Percentiles rank a stretch among this genome's conserved stretches.
Conservation (phyloP, 129 eudicot genomes). For the Tagetes patula region DNA sequence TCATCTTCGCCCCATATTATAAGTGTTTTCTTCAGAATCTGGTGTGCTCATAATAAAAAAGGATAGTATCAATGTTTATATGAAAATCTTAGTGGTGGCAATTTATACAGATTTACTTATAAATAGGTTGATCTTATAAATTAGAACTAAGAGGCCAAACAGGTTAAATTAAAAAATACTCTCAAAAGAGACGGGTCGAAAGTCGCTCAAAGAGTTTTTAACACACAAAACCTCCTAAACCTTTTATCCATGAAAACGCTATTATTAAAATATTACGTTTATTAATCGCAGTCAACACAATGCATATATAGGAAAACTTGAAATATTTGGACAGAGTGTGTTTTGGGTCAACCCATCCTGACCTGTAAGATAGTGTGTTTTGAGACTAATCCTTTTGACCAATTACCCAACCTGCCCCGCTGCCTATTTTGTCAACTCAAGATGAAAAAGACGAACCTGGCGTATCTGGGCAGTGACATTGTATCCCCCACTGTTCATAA, state of each 20-base stretch:
- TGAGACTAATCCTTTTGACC: background rate
- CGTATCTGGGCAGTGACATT: constrained; percentile 57
- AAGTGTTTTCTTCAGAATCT: constrained; percentile 76
- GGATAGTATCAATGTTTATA: background rate
- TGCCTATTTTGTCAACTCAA: no score
- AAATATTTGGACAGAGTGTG: background rate
- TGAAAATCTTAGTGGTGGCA: background rate
- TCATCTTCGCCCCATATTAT: constrained; percentile 93
- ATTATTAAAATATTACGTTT: background rate
- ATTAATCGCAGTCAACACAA: background rate
- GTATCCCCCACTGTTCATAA: constrained; percentile 92
- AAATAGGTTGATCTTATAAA: background rate
- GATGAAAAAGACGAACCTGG: constrained; percentile 40
- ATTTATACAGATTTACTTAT: no score
- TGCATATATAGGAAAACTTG: background rate
- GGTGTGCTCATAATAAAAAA: constrained; percentile 9
- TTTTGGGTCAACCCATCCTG: background rate
- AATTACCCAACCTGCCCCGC: background rate
- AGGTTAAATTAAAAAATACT: background rate
- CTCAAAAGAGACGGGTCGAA: background rate
- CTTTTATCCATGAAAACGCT: background rate
- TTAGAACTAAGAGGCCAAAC: background rate
- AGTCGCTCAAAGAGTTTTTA: background rate
- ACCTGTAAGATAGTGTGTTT: background rate
- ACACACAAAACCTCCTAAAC: background rate